phyloP scores from a whole-genome alignment of 176 grass and related monocot species.

The Carex cristatella region DNA sequence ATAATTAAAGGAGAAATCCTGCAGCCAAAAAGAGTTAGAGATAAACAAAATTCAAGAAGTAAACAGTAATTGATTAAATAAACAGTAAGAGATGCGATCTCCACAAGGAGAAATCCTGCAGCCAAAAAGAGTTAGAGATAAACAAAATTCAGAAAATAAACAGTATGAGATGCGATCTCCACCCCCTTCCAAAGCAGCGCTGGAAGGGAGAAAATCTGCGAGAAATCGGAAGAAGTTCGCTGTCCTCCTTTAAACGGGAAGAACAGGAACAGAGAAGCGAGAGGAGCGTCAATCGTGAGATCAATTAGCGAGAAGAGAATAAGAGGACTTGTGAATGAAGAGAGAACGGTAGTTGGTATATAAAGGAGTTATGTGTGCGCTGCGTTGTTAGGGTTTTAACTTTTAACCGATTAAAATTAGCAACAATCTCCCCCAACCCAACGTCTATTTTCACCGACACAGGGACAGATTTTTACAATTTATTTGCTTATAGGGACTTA shows the following conservation, averaged over 20 bases:
- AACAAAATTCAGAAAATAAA: not conserved
- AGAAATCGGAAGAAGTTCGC: not conserved
- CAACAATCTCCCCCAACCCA: not conserved
- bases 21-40: conserved; percentile 15
- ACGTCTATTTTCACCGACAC: not conserved
- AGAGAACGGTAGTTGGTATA: not conserved
- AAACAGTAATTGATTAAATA: not conserved
- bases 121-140: no score
- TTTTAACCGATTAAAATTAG: not conserved
- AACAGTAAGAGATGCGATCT: not conserved
- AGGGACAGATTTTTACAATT: no score
- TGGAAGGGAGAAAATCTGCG: not conserved
- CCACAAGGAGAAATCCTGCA: no score
- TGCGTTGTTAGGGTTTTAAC: not conserved
- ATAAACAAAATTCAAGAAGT: conserved; percentile 3
- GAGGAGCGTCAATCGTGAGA: not conserved
- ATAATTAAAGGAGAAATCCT: conserved; percentile 9
- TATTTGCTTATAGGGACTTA: no score
- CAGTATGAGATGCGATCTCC: no score
- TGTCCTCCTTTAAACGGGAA: not conserved
- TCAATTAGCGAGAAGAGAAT: not conserved
- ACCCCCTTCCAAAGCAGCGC: not conserved
- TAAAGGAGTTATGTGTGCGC: not conserved
- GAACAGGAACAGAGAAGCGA: not conserved
- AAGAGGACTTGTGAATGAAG: not conserved